Conservation (phyloP, 106 monocot species). For the Apostasia shenzhenica region DNA sequence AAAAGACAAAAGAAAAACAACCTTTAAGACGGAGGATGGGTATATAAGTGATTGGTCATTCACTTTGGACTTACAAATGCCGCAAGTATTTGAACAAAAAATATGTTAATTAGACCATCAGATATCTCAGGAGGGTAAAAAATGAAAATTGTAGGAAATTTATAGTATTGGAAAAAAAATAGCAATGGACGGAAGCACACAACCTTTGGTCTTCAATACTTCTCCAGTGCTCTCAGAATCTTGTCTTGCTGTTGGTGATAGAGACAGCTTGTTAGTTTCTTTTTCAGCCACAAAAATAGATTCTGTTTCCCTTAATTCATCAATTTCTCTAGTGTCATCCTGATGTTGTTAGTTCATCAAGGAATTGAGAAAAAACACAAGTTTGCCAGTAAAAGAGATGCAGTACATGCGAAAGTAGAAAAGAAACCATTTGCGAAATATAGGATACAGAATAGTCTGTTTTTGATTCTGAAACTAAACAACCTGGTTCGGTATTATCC, state of each 20-base stretch:
- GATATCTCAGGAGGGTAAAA: too few relatives aligned
- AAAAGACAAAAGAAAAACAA: too few relatives aligned
- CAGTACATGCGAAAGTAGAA: neutral
- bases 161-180: neutral
- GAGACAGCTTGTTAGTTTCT: slow-evolving; percentile 19
- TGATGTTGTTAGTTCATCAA: slow-evolving; percentile 22
- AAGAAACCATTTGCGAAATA: neutral
- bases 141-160: too few relatives aligned
- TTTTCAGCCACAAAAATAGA: slow-evolving; percentile 11
- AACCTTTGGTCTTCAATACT: slow-evolving; percentile 24
- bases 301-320: slow-evolving; percentile 10
- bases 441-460: slow-evolving; percentile 61
- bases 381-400: slow-evolving; percentile 2
- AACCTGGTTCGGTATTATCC: slow-evolving; percentile 16
- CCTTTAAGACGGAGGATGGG: too few relatives aligned
- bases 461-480: slow-evolving; percentile 24
- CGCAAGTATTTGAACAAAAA: too few relatives aligned
- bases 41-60: too few relatives aligned
- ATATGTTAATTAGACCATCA: too few relatives aligned
- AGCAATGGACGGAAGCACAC: neutral
- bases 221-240: slow-evolving; percentile 17
- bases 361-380: neutral
- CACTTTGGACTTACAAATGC: too few relatives aligned
- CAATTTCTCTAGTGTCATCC: slow-evolving; percentile 24
- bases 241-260: slow-evolving; percentile 19